These are phyloP conservation scores for Calocybe indica DNA, from an alignment of 768 basidiomycete species.

Conservation along the genomic window DNA sequence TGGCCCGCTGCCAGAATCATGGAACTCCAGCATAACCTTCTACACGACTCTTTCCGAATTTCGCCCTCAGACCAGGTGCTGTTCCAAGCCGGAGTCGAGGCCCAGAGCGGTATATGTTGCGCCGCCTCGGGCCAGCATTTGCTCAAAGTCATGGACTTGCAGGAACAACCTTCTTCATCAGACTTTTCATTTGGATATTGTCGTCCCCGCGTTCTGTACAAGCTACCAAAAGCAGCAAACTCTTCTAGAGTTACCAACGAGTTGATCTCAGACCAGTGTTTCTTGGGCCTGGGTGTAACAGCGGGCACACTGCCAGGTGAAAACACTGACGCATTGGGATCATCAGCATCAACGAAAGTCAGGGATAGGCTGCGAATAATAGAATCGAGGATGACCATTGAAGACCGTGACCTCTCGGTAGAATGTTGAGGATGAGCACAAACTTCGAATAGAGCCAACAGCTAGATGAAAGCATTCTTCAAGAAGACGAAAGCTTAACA, in stretches of 20 bases:
- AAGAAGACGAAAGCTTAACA: slow-evolving; percentile 1
- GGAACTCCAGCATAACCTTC: slow-evolving; percentile 70
- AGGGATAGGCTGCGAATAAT: slow-evolving; percentile 59
- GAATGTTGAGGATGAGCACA: slow-evolving; percentile 63
- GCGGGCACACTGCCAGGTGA: slow-evolving; percentile 43
- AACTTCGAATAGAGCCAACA: slow-evolving; percentile 68
- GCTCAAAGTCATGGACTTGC: slow-evolving; percentile 44
- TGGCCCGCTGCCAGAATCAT: slow-evolving; percentile 60
- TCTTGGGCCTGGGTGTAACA: slow-evolving; percentile 18
- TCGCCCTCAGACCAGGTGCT: slow-evolving; percentile 53
- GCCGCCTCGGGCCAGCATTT: slow-evolving; percentile 41
- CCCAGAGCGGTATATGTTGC: slow-evolving; percentile 59
- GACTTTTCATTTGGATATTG: slow-evolving; percentile 4
- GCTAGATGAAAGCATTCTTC: slow-evolving; percentile 23
- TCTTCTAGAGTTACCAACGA: slow-evolving; percentile 8
- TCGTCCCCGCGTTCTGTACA: slow-evolving; percentile 1
- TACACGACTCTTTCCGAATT: slow-evolving; percentile 64
- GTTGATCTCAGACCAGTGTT: slow-evolving; percentile 14
- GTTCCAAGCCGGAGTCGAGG: slow-evolving; percentile 60
- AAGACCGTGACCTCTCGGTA: slow-evolving; percentile 44
- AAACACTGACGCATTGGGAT: slow-evolving; percentile 48
- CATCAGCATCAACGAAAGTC: slow-evolving; percentile 51
- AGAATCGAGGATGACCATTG: slow-evolving; percentile 58
- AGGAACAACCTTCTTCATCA: slow-evolving; percentile 34
- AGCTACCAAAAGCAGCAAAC: not conserved